These are phyloP conservation scores for Pseudonitzschia multiseries DNA, from an alignment of 108 stramenopile genomes.

Conservation along the genomic window DNA sequence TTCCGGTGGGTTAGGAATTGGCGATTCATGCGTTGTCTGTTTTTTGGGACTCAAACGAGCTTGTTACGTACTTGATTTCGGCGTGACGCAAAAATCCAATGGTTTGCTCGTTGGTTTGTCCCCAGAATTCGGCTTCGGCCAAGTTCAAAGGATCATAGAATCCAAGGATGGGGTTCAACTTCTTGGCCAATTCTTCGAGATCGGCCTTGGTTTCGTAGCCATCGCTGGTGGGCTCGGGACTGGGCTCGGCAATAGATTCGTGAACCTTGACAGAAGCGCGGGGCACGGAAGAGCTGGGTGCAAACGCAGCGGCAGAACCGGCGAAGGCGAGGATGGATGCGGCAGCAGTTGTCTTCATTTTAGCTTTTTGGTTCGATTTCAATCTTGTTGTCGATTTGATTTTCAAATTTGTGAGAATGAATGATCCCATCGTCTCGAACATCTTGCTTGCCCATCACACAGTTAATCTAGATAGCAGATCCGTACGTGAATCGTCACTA, in stretches of 20 bases:
- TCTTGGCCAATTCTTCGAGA: conserved; percentile 53
- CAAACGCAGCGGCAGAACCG: conserved; percentile 48
- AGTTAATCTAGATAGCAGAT: background rate
- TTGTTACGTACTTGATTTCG: conserved; percentile 48
- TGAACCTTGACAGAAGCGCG: conserved; percentile 15
- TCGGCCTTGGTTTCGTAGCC: conserved; percentile 35
- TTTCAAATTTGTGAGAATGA: background rate
- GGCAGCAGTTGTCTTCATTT: background rate
- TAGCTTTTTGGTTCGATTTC: background rate
- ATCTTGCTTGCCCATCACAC: background rate
- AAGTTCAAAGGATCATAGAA: conserved; percentile 61
- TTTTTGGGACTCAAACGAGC: too few species aligned
- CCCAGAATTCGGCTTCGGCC: conserved; percentile 64
- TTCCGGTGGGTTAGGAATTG: background rate
- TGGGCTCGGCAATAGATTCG: background rate
- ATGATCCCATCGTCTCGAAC: background rate
- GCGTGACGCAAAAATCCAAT: conserved; percentile 60
- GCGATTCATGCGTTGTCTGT: background rate
- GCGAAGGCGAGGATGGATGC: conserved; percentile 14
- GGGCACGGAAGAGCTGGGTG: conserved; percentile 33
- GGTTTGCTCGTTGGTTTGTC: conserved; percentile 51
- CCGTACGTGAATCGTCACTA: background rate
- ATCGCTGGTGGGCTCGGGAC: background rate
- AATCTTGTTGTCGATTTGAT: background rate
- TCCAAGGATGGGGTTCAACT: conserved; percentile 54